These are phyloP conservation scores for Lichtheimia ornata DNA, from an alignment of 371 early-diverging fungal genomes.

Conservation along the genomic window DNA sequence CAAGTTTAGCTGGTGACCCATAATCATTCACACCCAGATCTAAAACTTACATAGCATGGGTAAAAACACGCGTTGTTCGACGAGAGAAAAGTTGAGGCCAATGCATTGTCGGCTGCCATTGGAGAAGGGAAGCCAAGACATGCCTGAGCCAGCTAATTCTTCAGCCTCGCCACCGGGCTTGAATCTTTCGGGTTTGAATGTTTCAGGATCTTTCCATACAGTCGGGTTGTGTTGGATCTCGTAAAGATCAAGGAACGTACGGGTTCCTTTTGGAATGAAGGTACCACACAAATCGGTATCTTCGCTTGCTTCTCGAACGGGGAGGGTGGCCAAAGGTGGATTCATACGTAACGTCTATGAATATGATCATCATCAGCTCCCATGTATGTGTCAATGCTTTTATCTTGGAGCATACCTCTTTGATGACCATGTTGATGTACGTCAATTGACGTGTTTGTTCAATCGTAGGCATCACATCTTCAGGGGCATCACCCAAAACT, in stretches of 20 bases:
- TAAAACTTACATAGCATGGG: conserved; percentile 30
- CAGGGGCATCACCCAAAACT: conserved; percentile 20
- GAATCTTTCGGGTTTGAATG: conserved; percentile 24
- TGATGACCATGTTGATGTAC: conserved; percentile 19
- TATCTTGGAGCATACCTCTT: conserved; percentile 17
- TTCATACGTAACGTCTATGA: conserved; percentile 41
- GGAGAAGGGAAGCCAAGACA: conserved; percentile 19
- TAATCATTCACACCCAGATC: not conserved
- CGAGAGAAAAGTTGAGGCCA: conserved; percentile 49
- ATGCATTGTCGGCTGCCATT: conserved; percentile 41
- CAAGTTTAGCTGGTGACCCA: not conserved
- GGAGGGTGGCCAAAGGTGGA: conserved; percentile 11
- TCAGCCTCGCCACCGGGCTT: conserved; percentile 13
- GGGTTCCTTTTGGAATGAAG: conserved; percentile 14
- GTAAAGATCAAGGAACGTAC: conserved; percentile 10
- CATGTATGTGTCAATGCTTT: not conserved
- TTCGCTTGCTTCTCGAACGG: not conserved
- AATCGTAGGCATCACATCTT: conserved; percentile 16
- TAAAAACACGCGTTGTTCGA: conserved; percentile 46
- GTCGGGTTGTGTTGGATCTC: conserved; percentile 18
- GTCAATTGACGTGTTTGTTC: conserved; percentile 17
- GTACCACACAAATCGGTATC: conserved; percentile 15
- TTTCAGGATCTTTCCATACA: conserved; percentile 17
- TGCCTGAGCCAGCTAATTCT: not conserved
- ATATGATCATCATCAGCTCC: not conserved